These are phyloP conservation scores for Penicillium sp. DNA, from an alignment of 2,329 filamentous ascomycete genomes.

Conservation along the genomic window DNA sequence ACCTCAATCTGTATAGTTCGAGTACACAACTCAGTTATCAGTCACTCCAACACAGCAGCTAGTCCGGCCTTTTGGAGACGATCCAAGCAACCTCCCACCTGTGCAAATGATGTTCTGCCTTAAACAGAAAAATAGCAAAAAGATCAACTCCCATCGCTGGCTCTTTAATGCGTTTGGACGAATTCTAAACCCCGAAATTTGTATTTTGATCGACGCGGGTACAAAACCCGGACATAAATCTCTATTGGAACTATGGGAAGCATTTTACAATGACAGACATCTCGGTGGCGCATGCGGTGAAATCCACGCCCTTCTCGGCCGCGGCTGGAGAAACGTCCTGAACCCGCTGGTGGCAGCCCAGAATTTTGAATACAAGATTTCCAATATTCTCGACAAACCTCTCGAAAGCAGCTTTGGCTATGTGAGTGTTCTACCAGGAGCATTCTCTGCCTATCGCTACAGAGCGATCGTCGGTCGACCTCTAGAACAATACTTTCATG, in stretches of 20 bases:
- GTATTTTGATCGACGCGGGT: conserved; percentile 14
- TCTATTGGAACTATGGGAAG: conserved; percentile 11
- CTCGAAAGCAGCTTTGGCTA: conserved; percentile 17
- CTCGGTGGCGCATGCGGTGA: conserved; percentile 18
- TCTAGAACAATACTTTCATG: conserved; percentile 16
- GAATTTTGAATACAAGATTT: conserved; percentile 15
- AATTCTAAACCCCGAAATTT: conserved; percentile 14
- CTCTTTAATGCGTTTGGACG: conserved; percentile 15
- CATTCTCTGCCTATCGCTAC: conserved; percentile 17
- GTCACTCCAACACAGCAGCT: conserved; percentile 14
- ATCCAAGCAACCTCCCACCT: conserved; percentile 12
- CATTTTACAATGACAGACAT: conserved; percentile 14
- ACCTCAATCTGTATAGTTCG: conserved; percentile 3
- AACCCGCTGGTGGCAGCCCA: conserved; percentile 14
- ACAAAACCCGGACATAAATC: conserved; percentile 11
- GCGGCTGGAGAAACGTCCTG: conserved; percentile 6
- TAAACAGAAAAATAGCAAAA: conserved; percentile 15
- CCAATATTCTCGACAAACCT: conserved; percentile 15
- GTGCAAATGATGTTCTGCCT: conserved; percentile 19
- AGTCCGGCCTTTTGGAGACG: conserved; percentile 10
- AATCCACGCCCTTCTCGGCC: conserved; percentile 9
- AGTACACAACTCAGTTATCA: conserved; percentile 17
- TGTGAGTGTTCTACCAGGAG: conserved; percentile 11
- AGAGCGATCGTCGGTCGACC: conserved; percentile 16
- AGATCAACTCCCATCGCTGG: conserved; percentile 21